A percentile compares a stretch with the other conserved stretches of the same genome.
phyloP scores from a whole-genome alignment of 768 basidiomycete genomes.

The Gautieria morchelliformis region DNA sequence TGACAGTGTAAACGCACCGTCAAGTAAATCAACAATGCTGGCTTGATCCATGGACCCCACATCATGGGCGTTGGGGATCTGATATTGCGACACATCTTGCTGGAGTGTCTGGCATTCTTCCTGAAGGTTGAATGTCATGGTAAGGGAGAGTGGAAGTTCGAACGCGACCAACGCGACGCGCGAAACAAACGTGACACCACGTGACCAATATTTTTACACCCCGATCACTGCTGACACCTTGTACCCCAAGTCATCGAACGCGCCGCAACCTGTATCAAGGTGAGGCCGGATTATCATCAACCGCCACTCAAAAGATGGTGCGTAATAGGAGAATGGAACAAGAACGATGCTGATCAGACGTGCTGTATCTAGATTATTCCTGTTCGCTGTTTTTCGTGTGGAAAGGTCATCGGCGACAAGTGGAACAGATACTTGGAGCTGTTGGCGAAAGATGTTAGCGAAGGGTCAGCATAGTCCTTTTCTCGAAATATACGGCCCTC shows the following conservation, averaged over 20 bases:
- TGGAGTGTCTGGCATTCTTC: conserved; percentile 58
- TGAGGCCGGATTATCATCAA: too few relatives aligned
- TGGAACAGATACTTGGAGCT: conserved; percentile 85
- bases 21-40: conserved; percentile 37
- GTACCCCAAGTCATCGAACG: too few relatives aligned
- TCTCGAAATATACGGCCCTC: not conserved
- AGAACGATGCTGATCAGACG: not conserved
- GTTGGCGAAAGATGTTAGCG: conserved; percentile 69
- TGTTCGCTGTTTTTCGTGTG: conserved; percentile 92
- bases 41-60: conserved; percentile 42
- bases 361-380: conserved; percentile 69
- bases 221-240: too few relatives aligned
- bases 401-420: conserved; percentile 95
- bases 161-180: conserved; percentile 1
- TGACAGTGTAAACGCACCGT: conserved; percentile 33
- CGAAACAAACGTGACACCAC: conserved; percentile 4
- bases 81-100: conserved; percentile 49
- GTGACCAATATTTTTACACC: conserved; percentile 5
- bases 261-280: too few relatives aligned
- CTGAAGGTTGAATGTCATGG: conserved; percentile 56
- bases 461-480: conserved; percentile 55
- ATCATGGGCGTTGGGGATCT: conserved; percentile 63
- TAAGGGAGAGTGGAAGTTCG: not conserved
- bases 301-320: conserved; percentile 8
- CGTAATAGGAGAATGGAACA: not conserved